phyloP scores from a whole-genome alignment of 345 rosid species.

The Corchorus olitorius region DNA sequence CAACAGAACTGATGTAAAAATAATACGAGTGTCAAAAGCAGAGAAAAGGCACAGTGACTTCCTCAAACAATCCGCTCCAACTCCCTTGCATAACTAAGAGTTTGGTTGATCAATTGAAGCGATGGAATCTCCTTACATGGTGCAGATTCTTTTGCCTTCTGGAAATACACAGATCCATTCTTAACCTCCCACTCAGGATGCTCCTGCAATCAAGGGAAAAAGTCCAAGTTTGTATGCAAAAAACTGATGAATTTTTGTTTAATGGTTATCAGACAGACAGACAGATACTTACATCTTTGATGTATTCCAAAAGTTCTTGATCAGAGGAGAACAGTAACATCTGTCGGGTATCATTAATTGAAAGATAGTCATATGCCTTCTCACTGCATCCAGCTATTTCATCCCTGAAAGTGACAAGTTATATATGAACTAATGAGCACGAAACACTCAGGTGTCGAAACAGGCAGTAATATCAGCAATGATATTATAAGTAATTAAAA shows the following conservation, averaged over 20 bases:
- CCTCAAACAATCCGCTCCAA: constrained; percentile 92
- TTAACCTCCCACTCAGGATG: constrained; percentile 94
- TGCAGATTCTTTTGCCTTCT: constrained; percentile 87
- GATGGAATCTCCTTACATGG: constrained; percentile 98
- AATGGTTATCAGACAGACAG: neutral
- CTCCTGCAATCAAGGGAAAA: constrained; percentile 52
- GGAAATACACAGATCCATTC: constrained; percentile 72
- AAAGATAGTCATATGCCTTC: constrained; percentile 92
- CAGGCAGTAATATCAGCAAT: neutral
- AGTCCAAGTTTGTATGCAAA: neutral
- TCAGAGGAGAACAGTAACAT: constrained; percentile 86
- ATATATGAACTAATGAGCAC: constrained; percentile 4
- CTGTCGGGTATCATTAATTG: constrained; percentile 63
- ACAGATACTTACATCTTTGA: constrained; percentile 59
- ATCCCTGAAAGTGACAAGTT: constrained; percentile 49
- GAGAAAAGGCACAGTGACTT: neutral
- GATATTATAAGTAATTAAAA: neutral
- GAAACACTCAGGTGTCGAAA: neutral
- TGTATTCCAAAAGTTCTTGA: constrained; percentile 66
- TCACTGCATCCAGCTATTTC: constrained; percentile 99
- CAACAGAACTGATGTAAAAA: neutral
- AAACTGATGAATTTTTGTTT: neutral
- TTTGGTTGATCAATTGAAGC: constrained; percentile 93
- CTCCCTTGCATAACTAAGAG: constrained; percentile 96
- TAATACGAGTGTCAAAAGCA: neutral